Evolutionary conservation across 1,139 yeast species (phyloP), one percentile per base, ranked within the genome.

Genomic region (Meyerozyma carpophila): DNA sequence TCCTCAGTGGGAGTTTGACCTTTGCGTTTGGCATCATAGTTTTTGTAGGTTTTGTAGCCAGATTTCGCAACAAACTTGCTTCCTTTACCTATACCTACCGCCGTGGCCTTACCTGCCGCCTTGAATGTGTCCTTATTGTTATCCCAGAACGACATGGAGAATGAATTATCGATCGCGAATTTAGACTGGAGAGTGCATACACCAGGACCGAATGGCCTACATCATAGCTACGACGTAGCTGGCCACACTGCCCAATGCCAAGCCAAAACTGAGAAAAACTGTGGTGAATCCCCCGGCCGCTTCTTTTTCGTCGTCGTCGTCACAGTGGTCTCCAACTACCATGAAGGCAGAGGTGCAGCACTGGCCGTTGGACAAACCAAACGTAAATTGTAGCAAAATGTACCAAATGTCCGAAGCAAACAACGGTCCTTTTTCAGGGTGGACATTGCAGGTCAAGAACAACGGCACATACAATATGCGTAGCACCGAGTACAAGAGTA

Each of bases 241-340:
- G 42, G 84, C 60, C 1, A 90, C 55, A 50, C 95, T 82, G 2
- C 98, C 97, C 3, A 76, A 68, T 0, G 94, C 82, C 44, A 90
- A 70, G 0, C 96, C 96, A 18, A 79, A 56, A 47, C 91, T 83
- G 43, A 89, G 72, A 51, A 86, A 80, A 14, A 89, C 79, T 1
- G 89, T 81, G 45, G 95, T 85, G 60, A 90, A 86, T 3, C 96
- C 97, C 34, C 97, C 96, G 1, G 98, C 96, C 0, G 96, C 96
- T 51, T 87, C 90, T 60, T 82, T 83, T 57, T 88, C 94, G 18
- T 76, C 76, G 39, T 79, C 86, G 11, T 70, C 70, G 29, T 73
- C 75, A 47, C 84, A 70, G 44, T 72, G 70, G 16, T 72, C 71
- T 0, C 91, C 84, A 6, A 91, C 87, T 37, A 75, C 73, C 91